Percentiles rank a stretch among this genome's conserved stretches.
These are phyloP conservation scores for Chrysoporthe deuterocubensis DNA, from an alignment of 2,329 filamentous ascomycete genomes.

Conservation along the genomic window DNA sequence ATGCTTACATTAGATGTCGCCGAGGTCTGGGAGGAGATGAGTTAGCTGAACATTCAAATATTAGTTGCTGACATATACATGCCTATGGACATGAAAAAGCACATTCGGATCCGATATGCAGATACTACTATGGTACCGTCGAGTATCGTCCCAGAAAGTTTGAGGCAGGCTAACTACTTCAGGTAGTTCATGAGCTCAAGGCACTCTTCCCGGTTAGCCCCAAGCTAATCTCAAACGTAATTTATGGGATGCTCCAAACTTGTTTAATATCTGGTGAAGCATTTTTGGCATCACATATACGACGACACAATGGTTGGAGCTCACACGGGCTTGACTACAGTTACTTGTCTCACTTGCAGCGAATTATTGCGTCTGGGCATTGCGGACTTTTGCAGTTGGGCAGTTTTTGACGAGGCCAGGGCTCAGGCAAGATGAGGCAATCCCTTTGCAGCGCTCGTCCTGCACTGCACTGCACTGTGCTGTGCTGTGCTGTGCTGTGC, in stretches of 20 bases:
- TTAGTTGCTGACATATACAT: neutral
- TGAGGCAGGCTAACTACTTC: neutral
- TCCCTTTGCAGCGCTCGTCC: neutral
- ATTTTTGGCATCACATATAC: neutral
- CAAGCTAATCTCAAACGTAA: neutral
- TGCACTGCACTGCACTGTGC: neutral
- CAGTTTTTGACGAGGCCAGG: slow-evolving; percentile 14
- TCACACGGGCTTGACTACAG: neutral
- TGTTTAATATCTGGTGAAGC: neutral
- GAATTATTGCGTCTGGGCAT: neutral
- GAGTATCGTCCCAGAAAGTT: neutral
- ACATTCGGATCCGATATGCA: slow-evolving; percentile 4
- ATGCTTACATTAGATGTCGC: neutral
- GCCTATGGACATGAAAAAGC: neutral
- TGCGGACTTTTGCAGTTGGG: neutral
- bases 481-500: neutral
- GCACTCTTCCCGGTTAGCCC: neutral
- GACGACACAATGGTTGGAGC: neutral
- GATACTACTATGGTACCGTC: neutral
- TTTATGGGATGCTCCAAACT: neutral
- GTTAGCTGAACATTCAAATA: neutral
- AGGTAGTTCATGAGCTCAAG: neutral
- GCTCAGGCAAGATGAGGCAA: neutral
- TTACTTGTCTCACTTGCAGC: neutral
- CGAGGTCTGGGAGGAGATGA: neutral